Evolutionary conservation across 2,329 filamentous ascomycete genomes (phyloP), one percentile per base, ranked within the genome.

Genomic region (Endothia cerciana): DNA sequence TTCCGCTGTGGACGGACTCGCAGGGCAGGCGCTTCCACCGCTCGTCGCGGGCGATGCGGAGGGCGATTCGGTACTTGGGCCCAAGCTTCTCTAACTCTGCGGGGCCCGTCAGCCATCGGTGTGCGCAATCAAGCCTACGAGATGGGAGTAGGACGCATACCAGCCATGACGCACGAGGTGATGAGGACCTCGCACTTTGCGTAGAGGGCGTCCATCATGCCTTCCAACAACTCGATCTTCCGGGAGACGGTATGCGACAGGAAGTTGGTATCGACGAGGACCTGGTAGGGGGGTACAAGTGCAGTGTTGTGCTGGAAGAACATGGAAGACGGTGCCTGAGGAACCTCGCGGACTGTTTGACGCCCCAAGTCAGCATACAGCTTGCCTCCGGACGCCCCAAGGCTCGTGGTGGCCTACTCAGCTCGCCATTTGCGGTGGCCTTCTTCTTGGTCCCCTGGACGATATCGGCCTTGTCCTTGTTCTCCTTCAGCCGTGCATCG

Each of bases 221-320:
- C 85, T 51, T 69, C 70, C 51, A 59, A n/a, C 4, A 49, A 3
- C 62, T 70, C 61, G 58, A 98, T 87, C 80, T 99, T 98, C 71
- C 91, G 88, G 77, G 94, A 91, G 1, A 98, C 92, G 0, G 93
- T 95, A 78, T 97, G 93, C 47, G 89, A 92, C 69, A 97, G 85
- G 75, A 97, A 97, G 76, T 97, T 97, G 77, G 93, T 94, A 77
- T 97, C 92, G 74, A 95, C 85, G 11, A 96, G 86, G 65, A 94
- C 86, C 60, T 79, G 79, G 81, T 97, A 96, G 1, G 93, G 93
- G 3, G 94, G 93, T 13, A 92, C 88, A 55, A 97, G 87, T 62
- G 92, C 91, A 62, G 89, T 90, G 80, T 97, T 97, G 83, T 92
- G 90, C 74, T 91, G 86, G 79, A 96, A 96, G 87, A 96, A 97